These are phyloP conservation scores for Nephelium lappaceum DNA, from an alignment of 345 rosid species.

Conservation along the genomic window DNA sequence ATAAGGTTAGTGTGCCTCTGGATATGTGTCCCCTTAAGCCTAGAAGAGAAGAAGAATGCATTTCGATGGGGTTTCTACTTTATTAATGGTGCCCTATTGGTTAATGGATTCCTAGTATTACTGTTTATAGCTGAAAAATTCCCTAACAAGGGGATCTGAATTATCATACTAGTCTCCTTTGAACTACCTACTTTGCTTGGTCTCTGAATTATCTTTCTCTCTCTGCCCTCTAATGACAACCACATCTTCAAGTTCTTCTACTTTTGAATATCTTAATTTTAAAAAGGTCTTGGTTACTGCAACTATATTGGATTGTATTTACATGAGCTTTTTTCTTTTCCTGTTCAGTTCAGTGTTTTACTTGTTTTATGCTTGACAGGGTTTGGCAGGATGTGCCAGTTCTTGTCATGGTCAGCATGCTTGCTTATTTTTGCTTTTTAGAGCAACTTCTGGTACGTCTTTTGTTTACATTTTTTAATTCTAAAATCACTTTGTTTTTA, in stretches of 20 bases:
- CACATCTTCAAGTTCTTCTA: not conserved
- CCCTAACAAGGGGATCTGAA: not conserved
- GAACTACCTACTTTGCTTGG: not conserved
- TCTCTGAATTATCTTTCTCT: not conserved
- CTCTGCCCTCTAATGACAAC: not conserved
- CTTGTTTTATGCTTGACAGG: constrained; percentile 34
- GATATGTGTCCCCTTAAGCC: not conserved
- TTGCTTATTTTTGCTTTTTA: constrained; percentile 67
- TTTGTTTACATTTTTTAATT: not conserved
- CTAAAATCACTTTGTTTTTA: constrained; percentile 3
- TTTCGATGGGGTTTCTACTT: not conserved
- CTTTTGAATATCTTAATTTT: not conserved
- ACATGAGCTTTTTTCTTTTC: not conserved
- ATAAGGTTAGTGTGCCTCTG: not conserved
- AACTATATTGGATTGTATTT: not conserved
- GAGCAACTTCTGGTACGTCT: constrained; percentile 58
- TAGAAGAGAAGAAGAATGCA: not conserved
- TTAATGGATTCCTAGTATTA: not conserved
- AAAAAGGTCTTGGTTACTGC: not conserved
- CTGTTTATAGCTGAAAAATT: not conserved
- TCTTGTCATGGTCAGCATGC: constrained; percentile 72
- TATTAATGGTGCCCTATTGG: not conserved
- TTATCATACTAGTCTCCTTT: not conserved
- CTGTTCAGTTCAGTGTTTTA: constrained; percentile 6
- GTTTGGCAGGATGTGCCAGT: constrained; percentile 56